These are phyloP conservation scores for Gautieria morchelliformis DNA, from an alignment of 768 basidiomycete species.

Conservation along the genomic window DNA sequence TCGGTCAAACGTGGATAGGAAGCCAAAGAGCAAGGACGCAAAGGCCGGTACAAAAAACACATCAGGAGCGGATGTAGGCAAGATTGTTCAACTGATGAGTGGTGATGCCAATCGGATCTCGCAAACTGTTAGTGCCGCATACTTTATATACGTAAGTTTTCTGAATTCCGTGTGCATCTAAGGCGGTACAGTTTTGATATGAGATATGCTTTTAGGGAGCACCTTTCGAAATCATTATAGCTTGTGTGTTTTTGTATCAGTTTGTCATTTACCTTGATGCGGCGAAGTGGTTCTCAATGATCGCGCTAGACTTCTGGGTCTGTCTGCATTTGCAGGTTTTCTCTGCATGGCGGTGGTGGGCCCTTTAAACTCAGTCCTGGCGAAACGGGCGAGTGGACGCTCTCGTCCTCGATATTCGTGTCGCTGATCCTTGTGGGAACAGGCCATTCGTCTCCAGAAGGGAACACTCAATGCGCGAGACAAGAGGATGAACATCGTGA, in stretches of 20 bases:
- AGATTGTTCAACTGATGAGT: constrained; percentile 86
- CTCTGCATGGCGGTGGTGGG: constrained; percentile 54
- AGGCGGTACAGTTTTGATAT: neutral
- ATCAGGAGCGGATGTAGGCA: constrained; percentile 80
- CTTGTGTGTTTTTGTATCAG: constrained; percentile 69
- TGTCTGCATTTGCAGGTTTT: constrained; percentile 70
- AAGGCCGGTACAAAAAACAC: constrained; percentile 39
- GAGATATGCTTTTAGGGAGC: constrained; percentile 23
- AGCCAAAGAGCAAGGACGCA: constrained; percentile 12
- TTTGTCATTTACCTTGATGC: constrained; percentile 18
- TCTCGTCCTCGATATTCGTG: neutral
- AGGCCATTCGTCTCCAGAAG: constrained; percentile 44
- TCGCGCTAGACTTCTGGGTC: constrained; percentile 43
- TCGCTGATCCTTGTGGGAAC: neutral
- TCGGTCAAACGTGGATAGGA: constrained; percentile 10
- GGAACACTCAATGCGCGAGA: constrained; percentile 54
- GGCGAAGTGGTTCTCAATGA: no score
- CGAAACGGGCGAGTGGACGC: constrained; percentile 34
- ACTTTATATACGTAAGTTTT: constrained; percentile 59
- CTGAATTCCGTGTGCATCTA: neutral
- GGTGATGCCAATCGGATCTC: constrained; percentile 59
- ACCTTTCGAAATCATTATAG: constrained; percentile 72
- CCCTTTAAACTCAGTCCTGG: constrained; percentile 62
- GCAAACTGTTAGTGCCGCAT: constrained; percentile 43
- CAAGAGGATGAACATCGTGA: constrained; percentile 68